phyloP scores from a whole-genome alignment of 2,329 filamentous ascomycete species.

The Cadophora malorum region DNA sequence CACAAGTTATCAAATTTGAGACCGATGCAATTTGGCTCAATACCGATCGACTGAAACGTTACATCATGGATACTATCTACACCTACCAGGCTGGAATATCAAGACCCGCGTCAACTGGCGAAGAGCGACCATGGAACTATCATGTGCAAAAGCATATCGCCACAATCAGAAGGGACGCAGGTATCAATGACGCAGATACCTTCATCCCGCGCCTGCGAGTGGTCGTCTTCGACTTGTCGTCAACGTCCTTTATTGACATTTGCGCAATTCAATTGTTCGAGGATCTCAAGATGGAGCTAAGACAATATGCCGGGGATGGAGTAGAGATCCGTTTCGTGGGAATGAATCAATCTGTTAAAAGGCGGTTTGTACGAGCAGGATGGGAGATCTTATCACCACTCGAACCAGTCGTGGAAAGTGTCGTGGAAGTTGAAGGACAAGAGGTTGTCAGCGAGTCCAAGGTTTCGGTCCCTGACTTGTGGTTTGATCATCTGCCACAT shows the following conservation, averaged over 20 bases:
- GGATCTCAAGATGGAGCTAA: constrained; percentile 29
- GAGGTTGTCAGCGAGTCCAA: not conserved
- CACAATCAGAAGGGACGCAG: constrained; percentile 23
- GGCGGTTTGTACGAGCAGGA: constrained; percentile 29
- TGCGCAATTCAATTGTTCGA: constrained; percentile 28
- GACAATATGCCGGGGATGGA: constrained; percentile 28
- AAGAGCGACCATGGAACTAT: constrained; percentile 29
- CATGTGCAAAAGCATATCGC: constrained; percentile 29
- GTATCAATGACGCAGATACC: constrained; percentile 23
- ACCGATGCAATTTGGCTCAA: constrained; percentile 33
- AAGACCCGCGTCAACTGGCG: not conserved
- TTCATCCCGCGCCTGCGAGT: constrained; percentile 28
- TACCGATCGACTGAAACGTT: constrained; percentile 30
- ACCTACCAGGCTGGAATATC: constrained; percentile 28
- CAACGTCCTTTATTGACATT: constrained; percentile 34
- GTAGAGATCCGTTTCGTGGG: constrained; percentile 37
- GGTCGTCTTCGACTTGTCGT: constrained; percentile 32
- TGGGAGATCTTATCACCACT: constrained; percentile 31
- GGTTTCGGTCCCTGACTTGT: constrained; percentile 22
- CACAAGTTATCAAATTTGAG: constrained; percentile 31
- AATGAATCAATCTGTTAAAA: constrained; percentile 25
- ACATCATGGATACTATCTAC: constrained; percentile 30
- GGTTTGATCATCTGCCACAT: constrained; percentile 31
- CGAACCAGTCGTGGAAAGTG: not conserved
- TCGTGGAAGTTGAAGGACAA: constrained; percentile 13